These are phyloP conservation scores for Phytophthora pinifolia DNA, from an alignment of 352 stramenopile genomes.

Conservation along the genomic window DNA sequence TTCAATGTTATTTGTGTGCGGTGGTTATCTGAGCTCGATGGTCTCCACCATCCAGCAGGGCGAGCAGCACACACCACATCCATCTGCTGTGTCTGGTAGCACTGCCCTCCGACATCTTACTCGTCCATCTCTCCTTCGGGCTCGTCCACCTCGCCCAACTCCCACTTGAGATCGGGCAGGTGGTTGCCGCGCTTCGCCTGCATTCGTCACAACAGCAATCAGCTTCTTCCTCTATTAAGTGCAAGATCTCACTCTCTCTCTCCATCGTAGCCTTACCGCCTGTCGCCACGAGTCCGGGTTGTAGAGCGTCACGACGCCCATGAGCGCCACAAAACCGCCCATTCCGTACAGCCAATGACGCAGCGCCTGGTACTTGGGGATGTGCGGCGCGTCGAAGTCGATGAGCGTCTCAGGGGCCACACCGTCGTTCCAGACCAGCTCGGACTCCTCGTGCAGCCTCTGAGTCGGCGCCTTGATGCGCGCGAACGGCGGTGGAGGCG, in stretches of 20 bases:
- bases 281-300: slow-evolving; percentile 81
- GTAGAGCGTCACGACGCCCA: slow-evolving; percentile 80
- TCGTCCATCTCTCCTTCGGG: slow-evolving; percentile 84
- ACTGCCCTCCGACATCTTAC: slow-evolving; percentile 36
- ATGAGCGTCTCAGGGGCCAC: slow-evolving; percentile 87
- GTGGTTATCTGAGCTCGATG: slow-evolving; percentile 27
- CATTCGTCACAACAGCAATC: slow-evolving; percentile 7
- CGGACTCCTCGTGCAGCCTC: slow-evolving; percentile 72
- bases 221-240: background rate
- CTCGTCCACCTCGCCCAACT: slow-evolving; percentile 71
- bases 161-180: slow-evolving; percentile 80
- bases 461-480: slow-evolving; percentile 63
- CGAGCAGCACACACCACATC: slow-evolving; percentile 10
- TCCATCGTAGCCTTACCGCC: slow-evolving; percentile 47
- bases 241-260: background rate
- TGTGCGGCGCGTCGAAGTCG: slow-evolving; percentile 87
- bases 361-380: slow-evolving; percentile 75
- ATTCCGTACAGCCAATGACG: slow-evolving; percentile 64
- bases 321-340: slow-evolving; percentile 61
- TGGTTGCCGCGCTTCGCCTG: slow-evolving; percentile 76
- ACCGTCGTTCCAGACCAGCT: slow-evolving; percentile 88
- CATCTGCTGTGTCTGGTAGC: no score
- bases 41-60: slow-evolving; percentile 12
- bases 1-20: slow-evolving; percentile 33
- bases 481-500: slow-evolving; percentile 77